Conservation (phyloP, 805 yeast species). For the Blastobotrys muscicola region DNA sequence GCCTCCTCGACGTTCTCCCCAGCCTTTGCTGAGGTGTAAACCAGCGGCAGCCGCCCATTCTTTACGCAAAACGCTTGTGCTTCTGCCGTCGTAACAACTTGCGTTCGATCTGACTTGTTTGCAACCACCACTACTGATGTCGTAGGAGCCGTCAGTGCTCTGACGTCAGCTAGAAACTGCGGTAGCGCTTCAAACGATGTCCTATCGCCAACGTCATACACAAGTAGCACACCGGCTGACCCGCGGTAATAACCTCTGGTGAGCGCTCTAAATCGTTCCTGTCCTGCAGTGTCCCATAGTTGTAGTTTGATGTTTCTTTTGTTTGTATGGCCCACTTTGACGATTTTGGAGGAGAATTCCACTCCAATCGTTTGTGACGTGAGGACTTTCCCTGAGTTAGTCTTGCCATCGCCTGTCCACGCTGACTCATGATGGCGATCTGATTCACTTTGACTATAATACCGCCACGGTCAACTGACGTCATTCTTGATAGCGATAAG, state of each 20-base stretch:
- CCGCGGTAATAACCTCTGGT: conserved; percentile 93
- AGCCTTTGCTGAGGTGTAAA: conserved; percentile 34
- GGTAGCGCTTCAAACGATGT: conserved; percentile 77
- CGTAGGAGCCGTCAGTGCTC: conserved; percentile 85
- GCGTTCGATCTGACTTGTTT: conserved; percentile 45
- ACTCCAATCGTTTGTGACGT: conserved; percentile 32
- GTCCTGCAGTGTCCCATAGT: conserved; percentile 97
- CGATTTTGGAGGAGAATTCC: conserved; percentile 30
- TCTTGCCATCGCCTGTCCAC: too few species aligned
- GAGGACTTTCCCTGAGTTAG: conserved; percentile 23
- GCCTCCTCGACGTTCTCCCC: conserved; percentile 36
- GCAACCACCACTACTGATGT: conserved; percentile 88
- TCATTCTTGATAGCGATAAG: too few species aligned
- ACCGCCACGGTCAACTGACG: too few species aligned
- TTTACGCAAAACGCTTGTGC: conserved; percentile 27
- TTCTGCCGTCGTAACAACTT: conserved; percentile 28
- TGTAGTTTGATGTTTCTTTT: conserved; percentile 55
- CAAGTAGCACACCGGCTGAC: conserved; percentile 88
- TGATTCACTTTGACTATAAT: background rate
- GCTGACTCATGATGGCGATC: background rate
- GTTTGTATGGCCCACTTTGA: conserved; percentile 25
- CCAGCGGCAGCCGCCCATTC: conserved; percentile 30
- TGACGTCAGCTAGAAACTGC: conserved; percentile 82
- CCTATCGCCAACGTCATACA: conserved; percentile 79
- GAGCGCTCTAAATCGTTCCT: conserved; percentile 89